Conservation (phyloP, 257 asterid species). For the Linaria vulgaris region DNA sequence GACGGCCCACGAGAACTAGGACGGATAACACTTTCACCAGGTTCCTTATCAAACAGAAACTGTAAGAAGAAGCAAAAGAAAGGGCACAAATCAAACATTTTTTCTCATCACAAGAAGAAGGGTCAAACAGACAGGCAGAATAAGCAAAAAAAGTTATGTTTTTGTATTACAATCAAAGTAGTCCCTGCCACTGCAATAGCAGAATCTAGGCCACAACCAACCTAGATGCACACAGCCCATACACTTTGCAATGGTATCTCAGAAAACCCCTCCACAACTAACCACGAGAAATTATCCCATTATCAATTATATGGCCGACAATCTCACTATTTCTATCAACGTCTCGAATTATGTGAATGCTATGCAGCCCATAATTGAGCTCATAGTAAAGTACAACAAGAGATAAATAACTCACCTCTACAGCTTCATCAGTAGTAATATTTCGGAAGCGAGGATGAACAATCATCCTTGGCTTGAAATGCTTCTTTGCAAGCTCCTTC, state of each 20-base stretch:
- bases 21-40: slow-evolving; percentile 83
- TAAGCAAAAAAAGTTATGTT: slow-evolving; percentile 9
- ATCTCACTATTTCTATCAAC: neutral
- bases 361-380: slow-evolving; percentile 11
- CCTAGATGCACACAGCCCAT: neutral
- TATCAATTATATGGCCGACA: slow-evolving; percentile 3
- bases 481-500: slow-evolving; percentile 83
- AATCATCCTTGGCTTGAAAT: slow-evolving; percentile 89
- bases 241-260: neutral
- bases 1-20: slow-evolving; percentile 96
- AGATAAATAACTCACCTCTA: slow-evolving; percentile 48
- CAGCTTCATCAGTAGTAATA: slow-evolving; percentile 84
- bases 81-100: neutral
- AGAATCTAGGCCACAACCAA: slow-evolving; percentile 1
- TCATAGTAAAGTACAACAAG: slow-evolving; percentile 4
- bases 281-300: neutral
- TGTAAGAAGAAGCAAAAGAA: slow-evolving; percentile 30
- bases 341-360: slow-evolving; percentile 14
- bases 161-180: neutral
- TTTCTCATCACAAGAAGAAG: slow-evolving; percentile 6
- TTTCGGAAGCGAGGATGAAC: slow-evolving; percentile 88
- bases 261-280: neutral
- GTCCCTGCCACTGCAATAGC: neutral
- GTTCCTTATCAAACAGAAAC: slow-evolving; percentile 81
- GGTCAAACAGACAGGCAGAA: slow-evolving; percentile 5